Evolutionary conservation across 2,329 filamentous ascomycete species (phyloP).

Genomic region (Trichophyton simii): DNA sequence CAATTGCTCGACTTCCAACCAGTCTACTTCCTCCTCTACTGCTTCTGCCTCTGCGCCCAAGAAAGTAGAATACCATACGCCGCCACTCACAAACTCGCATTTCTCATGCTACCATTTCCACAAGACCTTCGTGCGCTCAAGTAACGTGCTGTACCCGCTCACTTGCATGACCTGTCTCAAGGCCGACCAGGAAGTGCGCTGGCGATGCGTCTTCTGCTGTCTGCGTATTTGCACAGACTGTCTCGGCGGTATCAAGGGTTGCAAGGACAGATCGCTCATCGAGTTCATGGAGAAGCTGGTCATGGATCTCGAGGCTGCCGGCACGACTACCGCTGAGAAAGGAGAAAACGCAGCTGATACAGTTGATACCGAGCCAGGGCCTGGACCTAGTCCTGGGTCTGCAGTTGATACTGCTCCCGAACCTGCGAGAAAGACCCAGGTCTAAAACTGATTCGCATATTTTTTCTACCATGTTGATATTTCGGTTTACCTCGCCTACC

Average conservation of each 20-base stretch:
- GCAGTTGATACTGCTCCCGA: no score
- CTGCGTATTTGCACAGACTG: conserved; percentile 30
- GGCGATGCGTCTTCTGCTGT: conserved; percentile 32
- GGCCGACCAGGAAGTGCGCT: conserved; percentile 26
- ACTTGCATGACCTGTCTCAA: conserved; percentile 35
- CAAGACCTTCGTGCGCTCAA: conserved; percentile 21
- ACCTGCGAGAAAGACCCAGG: no score
- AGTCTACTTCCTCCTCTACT: neutral
- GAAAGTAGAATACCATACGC: conserved; percentile 16
- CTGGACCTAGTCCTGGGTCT: neutral
- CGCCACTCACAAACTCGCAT: conserved; percentile 27
- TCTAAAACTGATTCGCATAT: no score
- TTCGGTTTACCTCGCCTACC: no score
- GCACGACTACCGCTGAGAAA: neutral
- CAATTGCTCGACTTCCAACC: neutral
- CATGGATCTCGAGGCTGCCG: conserved; percentile 5
- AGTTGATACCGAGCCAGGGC: no score
- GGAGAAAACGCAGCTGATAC: neutral
- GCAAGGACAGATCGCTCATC: conserved; percentile 22
- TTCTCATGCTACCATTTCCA: conserved; percentile 32
- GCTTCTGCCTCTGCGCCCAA: neutral
- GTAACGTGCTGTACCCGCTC: conserved; percentile 30
- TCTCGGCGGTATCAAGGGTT: conserved; percentile 24
- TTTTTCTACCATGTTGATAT: no score
- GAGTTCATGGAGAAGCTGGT: conserved; percentile 21